These are phyloP conservation scores for Mortierella sp. DNA, from an alignment of 371 early-diverging fungal genomes.

Conservation along the genomic window DNA sequence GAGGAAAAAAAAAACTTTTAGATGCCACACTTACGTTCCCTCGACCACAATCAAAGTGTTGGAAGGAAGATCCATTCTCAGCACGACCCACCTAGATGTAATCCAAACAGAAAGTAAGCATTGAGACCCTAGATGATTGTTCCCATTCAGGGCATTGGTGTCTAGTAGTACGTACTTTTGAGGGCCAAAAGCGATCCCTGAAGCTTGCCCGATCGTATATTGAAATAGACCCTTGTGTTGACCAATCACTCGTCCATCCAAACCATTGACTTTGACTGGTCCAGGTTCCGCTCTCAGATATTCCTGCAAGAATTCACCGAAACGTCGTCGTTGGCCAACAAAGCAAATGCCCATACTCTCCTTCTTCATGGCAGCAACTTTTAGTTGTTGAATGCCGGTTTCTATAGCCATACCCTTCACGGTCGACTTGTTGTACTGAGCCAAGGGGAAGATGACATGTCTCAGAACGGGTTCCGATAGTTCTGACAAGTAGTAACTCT, in stretches of 20 bases:
- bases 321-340: constrained; percentile 84
- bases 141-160: not conserved
- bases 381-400: constrained; percentile 11
- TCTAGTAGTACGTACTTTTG: constrained; percentile 56
- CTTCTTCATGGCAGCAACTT: constrained; percentile 73
- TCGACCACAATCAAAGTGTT: constrained; percentile 70
- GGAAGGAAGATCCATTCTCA: constrained; percentile 59
- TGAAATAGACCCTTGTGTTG: constrained; percentile 75
- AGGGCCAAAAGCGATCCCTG: constrained; percentile 65
- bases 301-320: constrained; percentile 81
- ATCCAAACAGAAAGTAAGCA: constrained; percentile 6
- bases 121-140: not conserved
- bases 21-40: constrained; percentile 65
- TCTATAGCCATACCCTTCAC: constrained; percentile 77
- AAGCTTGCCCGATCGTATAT: constrained; percentile 82
- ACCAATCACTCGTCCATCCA: constrained; percentile 69
- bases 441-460: constrained; percentile 87
- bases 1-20: too few species aligned
- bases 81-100: constrained; percentile 70
- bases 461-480: constrained; percentile 62
- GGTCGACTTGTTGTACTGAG: constrained; percentile 73
- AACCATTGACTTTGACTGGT: constrained; percentile 62
- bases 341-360: constrained; percentile 98
- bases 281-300: constrained; percentile 72
- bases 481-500: constrained; percentile 90